Evolutionary conservation across 805 yeast genomes (phyloP), one percentile per base, ranked within the genome.

Genomic region (Ogataea naganishii): DNA sequence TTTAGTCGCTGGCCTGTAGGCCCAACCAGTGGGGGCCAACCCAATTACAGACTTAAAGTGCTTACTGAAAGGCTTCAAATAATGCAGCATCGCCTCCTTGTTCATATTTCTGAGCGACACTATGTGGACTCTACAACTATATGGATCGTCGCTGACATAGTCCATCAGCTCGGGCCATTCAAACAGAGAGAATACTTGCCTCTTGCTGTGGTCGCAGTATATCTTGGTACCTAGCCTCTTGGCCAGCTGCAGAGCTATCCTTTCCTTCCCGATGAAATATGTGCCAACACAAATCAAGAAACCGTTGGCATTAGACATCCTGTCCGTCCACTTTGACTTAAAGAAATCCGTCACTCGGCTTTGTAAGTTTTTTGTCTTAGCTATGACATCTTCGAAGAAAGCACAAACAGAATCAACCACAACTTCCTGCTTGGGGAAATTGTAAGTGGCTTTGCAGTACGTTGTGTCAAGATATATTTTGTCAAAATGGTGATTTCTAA

Each of bases 241-340:
- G 41, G 84, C 81, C 9, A 82, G 57, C 1, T 71, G 60, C 6
- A 83, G 53, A 0, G 95, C 96, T 18, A 92, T 51, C 34, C 79
- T 71, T 49, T 92, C 98, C 49, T 92, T 92, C 3, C 98, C 98
- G 22, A 92, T 86, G 2, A 88, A 72, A 51, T 92, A 92, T 0
- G 95, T 77, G 0, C 97, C 97, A 11, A 92, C 76, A 7, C 82
- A 58, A 7, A 78, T 68, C 36, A 82, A 53, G 35, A 47, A 47
- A 18, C 43, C 44, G 23, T 24, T 34, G 19, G 27, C 33, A 11
- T 20, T 14, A 6, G 32, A 13, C 6, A 30, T 23, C n/a, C 38
- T 35, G n/a, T 30, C 39, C 6, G 32, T 24, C 7, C 23, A 23
- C 9, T 20, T 15, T 7, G 14, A 20, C 4, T 27, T 33, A 23